Evolutionary conservation across 78 protist genomes (phyloP).

Genomic region (Chrysochromulina tobinii): DNA sequence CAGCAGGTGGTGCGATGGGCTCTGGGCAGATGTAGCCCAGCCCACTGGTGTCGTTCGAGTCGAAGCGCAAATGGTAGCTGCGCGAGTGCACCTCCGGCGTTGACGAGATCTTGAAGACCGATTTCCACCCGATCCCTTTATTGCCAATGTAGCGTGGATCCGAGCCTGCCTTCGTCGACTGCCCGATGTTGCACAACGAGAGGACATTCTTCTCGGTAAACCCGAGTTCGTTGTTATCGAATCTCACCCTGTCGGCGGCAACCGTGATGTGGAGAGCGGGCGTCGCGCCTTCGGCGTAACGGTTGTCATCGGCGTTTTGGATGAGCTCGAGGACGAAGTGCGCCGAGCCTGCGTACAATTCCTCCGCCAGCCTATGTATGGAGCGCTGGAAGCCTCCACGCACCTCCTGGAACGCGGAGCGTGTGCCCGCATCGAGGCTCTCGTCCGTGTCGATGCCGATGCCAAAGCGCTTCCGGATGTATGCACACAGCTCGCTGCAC

Average conservation of each 20-base stretch:
- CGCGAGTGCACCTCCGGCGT: conserved; percentile 42
- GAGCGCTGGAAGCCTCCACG: not conserved
- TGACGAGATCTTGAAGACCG: conserved; percentile 51
- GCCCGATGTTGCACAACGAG: conserved; percentile 26
- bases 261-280: conserved; percentile 40
- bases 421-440: not conserved
- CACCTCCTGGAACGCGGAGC: not conserved
- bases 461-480: not conserved
- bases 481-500: not conserved
- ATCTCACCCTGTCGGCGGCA: not conserved
- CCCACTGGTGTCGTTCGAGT: not conserved
- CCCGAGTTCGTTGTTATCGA: conserved; percentile 60
- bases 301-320: conserved; percentile 76
- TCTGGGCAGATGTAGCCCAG: conserved; percentile 53
- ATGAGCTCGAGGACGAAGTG: conserved; percentile 70
- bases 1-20: not conserved
- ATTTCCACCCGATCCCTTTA: conserved; percentile 76
- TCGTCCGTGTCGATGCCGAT: not conserved
- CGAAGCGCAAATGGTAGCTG: conserved; percentile 54
- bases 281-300: conserved; percentile 9
- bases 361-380: not conserved
- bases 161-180: not conserved
- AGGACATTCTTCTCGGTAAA: not conserved
- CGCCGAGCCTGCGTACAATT: not conserved
- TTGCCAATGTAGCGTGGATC: conserved; percentile 23